Conservation (phyloP, 495 filamentous ascomycete species). For the Chlorociboria aeruginascens region DNA sequence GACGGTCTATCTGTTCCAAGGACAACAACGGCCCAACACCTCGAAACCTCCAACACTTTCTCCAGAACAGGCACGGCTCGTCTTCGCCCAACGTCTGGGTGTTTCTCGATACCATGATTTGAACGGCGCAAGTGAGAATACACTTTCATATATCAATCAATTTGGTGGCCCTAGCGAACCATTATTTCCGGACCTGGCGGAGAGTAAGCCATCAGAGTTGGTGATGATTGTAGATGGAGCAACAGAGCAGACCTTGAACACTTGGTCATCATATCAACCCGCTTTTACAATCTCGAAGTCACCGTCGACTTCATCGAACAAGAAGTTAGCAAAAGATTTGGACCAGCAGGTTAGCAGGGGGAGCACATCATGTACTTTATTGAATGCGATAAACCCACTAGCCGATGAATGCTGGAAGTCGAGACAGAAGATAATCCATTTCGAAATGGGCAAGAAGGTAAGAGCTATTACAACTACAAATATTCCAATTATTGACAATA, state of each 20-base stretch:
- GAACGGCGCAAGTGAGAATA: constrained; percentile 9
- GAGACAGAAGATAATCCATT: constrained; percentile 24
- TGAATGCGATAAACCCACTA: constrained; percentile 29
- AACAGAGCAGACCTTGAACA: constrained; percentile 22
- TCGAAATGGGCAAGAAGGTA: constrained; percentile 11
- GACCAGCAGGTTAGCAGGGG: constrained; percentile 15
- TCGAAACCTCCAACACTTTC: constrained; percentile 24
- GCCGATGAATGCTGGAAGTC: constrained; percentile 33
- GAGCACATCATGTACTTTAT: constrained; percentile 25
- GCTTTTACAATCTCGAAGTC: constrained; percentile 31
- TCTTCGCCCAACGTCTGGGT: constrained; percentile 30
- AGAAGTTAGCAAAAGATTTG: constrained; percentile 22
- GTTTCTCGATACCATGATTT: constrained; percentile 19
- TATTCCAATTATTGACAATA: too few relatives aligned
- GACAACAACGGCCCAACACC: constrained; percentile 8
- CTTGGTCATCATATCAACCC: constrained; percentile 18
- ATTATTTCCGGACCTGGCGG: constrained; percentile 25
- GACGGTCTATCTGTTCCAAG: constrained; percentile 17
- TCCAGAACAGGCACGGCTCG: constrained; percentile 26
- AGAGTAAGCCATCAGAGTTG: constrained; percentile 30
- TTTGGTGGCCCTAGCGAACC: constrained; percentile 16
- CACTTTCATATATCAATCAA: constrained; percentile 18
- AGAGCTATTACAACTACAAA: background rate
- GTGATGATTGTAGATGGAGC: constrained; percentile 37
- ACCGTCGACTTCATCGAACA: constrained; percentile 27